Conservation (phyloP, 768 basidiomycete species). For the Punctularia strigosozonata region DNA sequence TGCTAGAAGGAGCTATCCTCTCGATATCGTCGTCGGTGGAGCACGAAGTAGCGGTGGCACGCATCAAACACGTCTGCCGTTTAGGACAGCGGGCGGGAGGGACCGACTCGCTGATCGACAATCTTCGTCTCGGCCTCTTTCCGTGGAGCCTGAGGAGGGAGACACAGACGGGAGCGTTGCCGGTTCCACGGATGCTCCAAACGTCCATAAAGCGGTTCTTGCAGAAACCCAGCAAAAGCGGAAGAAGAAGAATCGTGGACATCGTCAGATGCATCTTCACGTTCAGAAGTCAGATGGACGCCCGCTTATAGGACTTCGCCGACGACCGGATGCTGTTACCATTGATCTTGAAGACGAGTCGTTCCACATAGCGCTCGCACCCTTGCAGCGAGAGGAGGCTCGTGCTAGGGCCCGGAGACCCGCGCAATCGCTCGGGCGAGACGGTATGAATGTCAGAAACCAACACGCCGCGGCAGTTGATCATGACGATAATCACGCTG, state of each 20-base stretch:
- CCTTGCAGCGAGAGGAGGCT: not conserved
- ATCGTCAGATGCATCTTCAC: not conserved
- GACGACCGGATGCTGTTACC: not conserved
- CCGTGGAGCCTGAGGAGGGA: not conserved
- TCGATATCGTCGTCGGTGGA: conserved; percentile 27
- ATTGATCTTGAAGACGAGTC: not conserved
- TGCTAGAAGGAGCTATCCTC: conserved; percentile 4
- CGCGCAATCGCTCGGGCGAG: not conserved
- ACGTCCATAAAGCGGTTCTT: not conserved
- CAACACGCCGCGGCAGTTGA: no score
- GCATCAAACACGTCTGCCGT: conserved; percentile 29
- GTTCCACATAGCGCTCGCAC: not conserved
- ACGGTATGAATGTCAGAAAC: no score
- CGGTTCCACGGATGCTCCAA: no score
- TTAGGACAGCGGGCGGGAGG: no score
- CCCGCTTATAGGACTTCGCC: not conserved
- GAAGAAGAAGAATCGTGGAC: not conserved
- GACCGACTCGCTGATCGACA: not conserved
- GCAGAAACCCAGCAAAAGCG: not conserved
- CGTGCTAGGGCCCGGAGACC: not conserved
- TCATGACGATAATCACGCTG: no score
- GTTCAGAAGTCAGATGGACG: not conserved
- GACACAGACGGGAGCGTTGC: not conserved
- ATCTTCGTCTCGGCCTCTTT: not conserved
- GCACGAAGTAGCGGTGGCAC: conserved; percentile 19